These are phyloP conservation scores for Cercospora brassicicola DNA, from an alignment of 2,329 filamentous ascomycete genomes.

Conservation along the genomic window DNA sequence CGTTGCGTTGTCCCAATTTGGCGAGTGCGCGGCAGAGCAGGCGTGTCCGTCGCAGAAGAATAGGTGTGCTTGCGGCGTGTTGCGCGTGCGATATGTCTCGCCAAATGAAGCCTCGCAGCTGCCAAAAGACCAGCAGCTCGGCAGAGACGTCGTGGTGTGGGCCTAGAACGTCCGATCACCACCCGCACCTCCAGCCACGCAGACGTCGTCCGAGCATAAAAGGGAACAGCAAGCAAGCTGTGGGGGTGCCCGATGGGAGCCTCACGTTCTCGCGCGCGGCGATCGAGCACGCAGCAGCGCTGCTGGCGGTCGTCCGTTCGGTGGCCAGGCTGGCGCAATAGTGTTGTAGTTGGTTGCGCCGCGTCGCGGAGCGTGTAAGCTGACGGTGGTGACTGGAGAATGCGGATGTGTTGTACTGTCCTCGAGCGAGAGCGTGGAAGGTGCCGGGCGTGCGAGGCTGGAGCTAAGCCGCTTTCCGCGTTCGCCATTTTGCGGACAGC, in stretches of 20 bases:
- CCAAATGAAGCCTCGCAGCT: background rate
- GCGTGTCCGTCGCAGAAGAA: background rate
- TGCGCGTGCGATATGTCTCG: background rate
- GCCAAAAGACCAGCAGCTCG: background rate
- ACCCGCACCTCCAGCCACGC: background rate
- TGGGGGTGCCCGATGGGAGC: background rate
- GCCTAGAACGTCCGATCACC: conserved; percentile 4
- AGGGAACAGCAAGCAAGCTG: background rate
- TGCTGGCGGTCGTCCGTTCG: background rate
- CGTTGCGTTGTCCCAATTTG: background rate
- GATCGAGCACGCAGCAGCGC: background rate
- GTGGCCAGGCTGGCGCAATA: background rate
- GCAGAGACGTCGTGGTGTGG: background rate
- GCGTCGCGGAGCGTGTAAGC: background rate
- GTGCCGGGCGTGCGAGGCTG: background rate
- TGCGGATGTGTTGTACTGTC: background rate
- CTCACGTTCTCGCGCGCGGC: background rate
- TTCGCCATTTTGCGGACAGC: background rate
- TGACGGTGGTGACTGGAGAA: background rate
- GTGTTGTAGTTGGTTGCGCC: background rate
- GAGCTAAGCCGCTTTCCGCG: background rate
- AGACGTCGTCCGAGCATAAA: background rate
- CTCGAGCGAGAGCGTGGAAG: background rate
- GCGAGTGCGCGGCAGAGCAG: background rate
- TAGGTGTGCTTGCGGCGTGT: background rate